Evolutionary conservation across 2,329 filamentous ascomycete genomes (phyloP).

Genomic region (Elsinoe fawcettii): DNA sequence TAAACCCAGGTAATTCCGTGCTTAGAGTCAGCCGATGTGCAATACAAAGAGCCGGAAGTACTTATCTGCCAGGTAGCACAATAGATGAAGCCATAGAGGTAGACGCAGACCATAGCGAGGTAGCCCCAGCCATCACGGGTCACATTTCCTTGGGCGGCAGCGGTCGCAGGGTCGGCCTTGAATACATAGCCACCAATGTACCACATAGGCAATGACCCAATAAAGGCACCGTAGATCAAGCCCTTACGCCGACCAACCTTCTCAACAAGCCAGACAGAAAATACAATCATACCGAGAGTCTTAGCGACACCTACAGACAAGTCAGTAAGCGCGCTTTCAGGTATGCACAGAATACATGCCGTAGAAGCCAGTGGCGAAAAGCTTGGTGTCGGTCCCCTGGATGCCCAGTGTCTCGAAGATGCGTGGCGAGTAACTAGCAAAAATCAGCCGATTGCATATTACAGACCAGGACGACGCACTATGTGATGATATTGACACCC

Average conservation of each 20-base stretch:
- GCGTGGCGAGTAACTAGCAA: constrained; percentile 26
- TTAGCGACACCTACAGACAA: constrained; percentile 25
- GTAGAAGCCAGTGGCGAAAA: constrained; percentile 47
- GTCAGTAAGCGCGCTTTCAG: background rate
- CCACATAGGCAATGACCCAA: constrained; percentile 44
- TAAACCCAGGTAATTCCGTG: constrained; percentile 38
- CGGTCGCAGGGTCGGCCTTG: constrained; percentile 42
- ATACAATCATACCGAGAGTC: constrained; percentile 32
- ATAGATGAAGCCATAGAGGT: constrained; percentile 49
- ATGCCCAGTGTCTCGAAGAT: constrained; percentile 41
- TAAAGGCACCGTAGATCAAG: constrained; percentile 42
- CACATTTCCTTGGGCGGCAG: constrained; percentile 38
- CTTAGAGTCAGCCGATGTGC: constrained; percentile 25
- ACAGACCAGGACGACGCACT: constrained; percentile 15
- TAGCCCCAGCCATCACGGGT: constrained; percentile 43
- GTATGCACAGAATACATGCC: constrained; percentile 24
- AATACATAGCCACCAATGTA: constrained; percentile 49
- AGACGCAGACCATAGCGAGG: constrained; percentile 48
- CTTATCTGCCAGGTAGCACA: constrained; percentile 37
- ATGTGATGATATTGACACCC: constrained; percentile 29
- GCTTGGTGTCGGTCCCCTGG: constrained; percentile 32
- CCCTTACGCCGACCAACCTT: constrained; percentile 34
- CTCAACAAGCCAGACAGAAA: constrained; percentile 34
- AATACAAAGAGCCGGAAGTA: constrained; percentile 15
- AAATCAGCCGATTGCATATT: background rate